A percentile compares a stretch with the other conserved stretches of the same genome.
Conservation (phyloP, 2,329 filamentous ascomycete species). For the Celoporthe dispersa region DNA sequence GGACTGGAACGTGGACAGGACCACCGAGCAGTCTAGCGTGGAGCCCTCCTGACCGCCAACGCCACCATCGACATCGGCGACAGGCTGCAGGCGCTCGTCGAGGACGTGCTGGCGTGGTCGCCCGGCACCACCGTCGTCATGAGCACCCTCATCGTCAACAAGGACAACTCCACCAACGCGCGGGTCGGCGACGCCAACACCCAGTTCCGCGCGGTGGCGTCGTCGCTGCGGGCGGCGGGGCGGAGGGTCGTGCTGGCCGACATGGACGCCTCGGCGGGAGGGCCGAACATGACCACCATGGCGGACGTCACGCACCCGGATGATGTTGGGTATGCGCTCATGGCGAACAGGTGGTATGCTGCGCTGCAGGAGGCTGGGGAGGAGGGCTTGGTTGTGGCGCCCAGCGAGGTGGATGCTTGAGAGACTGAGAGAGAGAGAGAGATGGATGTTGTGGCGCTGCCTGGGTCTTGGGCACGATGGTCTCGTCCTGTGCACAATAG, state of each 20-base stretch:
- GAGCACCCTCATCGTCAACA: constrained; percentile 43
- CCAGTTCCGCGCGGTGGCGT: constrained; percentile 38
- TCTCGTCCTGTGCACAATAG: background rate
- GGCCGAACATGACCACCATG: constrained; percentile 39
- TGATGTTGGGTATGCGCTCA: constrained; percentile 46
- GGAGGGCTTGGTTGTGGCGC: constrained; percentile 34
- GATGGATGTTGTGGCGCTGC: background rate
- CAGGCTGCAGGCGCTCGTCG: constrained; percentile 43
- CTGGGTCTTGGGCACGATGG: background rate
- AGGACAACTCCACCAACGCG: constrained; percentile 25
- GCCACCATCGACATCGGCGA: constrained; percentile 33
- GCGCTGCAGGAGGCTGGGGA: constrained; percentile 37
- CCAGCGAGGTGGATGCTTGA: constrained; percentile 17
- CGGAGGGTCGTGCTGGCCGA: constrained; percentile 45
- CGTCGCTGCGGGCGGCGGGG: constrained; percentile 35
- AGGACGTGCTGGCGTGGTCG: constrained; percentile 40
- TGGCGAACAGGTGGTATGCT: constrained; percentile 45
- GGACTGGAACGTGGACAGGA: constrained; percentile 36
- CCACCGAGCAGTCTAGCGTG: constrained; percentile 4
- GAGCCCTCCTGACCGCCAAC: constrained; percentile 21
- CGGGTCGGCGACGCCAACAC: constrained; percentile 42
- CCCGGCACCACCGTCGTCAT: constrained; percentile 43
- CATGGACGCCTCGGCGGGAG: constrained; percentile 42
- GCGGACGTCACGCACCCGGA: constrained; percentile 46
- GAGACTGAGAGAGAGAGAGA: background rate